These are phyloP conservation scores for Ajuga reptans DNA, from an alignment of 305 asterid genomes.

Conservation along the genomic window DNA sequence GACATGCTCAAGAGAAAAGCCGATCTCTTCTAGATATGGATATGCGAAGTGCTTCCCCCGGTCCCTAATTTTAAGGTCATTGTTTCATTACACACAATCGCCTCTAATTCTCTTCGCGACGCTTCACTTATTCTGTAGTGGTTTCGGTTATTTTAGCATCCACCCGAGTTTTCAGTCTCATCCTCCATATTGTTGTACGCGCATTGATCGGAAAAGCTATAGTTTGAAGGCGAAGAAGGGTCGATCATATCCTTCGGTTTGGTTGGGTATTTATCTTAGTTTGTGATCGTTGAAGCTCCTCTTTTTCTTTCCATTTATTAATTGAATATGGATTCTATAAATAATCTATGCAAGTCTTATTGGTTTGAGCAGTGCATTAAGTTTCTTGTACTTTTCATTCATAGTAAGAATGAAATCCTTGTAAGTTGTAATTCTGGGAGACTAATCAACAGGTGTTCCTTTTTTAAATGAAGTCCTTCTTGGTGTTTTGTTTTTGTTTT, in stretches of 20 bases:
- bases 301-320: slow-evolving; percentile 13
- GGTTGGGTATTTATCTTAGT: slow-evolving; percentile 39
- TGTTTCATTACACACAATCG: not conserved
- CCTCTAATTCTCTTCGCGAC: slow-evolving; percentile 34
- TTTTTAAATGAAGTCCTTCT: too few relatives aligned
- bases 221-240: slow-evolving; percentile 25
- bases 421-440: too few relatives aligned
- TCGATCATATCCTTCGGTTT: slow-evolving; percentile 46
- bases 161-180: not conserved
- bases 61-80: not conserved
- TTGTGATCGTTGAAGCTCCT: slow-evolving; percentile 32
- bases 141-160: slow-evolving; percentile 31
- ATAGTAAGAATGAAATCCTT: too few relatives aligned
- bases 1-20: slow-evolving; percentile 54
- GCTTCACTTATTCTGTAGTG: slow-evolving; percentile 23
- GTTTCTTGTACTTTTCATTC: too few relatives aligned
- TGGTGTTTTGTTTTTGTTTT: too few relatives aligned
- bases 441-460: too few relatives aligned
- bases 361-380: too few relatives aligned
- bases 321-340: slow-evolving; percentile 31
- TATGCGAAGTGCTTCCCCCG: not conserved
- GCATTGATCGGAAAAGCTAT: slow-evolving; percentile 21
- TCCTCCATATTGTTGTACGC: slow-evolving; percentile 18
- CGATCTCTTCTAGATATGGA: slow-evolving; percentile 52
- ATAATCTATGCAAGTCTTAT: slow-evolving; percentile 11